Evolutionary conservation across 768 basidiomycete species (phyloP).

Genomic region (Collybia nuda): DNA sequence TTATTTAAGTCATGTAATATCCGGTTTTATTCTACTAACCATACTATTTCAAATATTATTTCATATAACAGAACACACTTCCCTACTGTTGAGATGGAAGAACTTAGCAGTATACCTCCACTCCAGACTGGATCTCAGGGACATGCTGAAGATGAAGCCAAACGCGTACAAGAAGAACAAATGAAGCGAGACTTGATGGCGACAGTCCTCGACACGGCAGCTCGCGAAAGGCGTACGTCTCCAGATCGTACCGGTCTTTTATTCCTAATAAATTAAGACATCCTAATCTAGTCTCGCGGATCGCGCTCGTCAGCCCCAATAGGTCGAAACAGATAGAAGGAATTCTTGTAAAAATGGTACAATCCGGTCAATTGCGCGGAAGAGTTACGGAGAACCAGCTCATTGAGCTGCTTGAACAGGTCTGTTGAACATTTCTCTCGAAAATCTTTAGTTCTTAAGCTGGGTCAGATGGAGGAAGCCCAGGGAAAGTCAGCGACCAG

Average conservation of each 20-base stretch:
- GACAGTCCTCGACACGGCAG: constrained; percentile 73
- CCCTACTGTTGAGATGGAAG: constrained; percentile 14
- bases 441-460: constrained; percentile 15
- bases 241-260: constrained; percentile 3
- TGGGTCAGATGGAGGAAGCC: constrained; percentile 51
- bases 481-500: constrained; percentile 46
- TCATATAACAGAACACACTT: too few species aligned
- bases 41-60: too few species aligned
- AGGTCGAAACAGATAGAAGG: constrained; percentile 79
- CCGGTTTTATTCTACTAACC: too few species aligned
- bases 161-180: constrained; percentile 68
- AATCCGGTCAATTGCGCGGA: constrained; percentile 76
- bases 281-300: constrained; percentile 67
- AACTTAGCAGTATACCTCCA: constrained; percentile 5
- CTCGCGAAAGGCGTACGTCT: constrained; percentile 75
- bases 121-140: constrained; percentile 3
- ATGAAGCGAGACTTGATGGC: constrained; percentile 76
- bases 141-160: constrained; percentile 49
- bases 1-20: too few species aligned
- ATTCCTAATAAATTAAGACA: constrained; percentile 2
- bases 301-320: constrained; percentile 82
- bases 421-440: constrained; percentile 22
- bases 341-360: constrained; percentile 80
- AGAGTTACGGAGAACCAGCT: constrained; percentile 79
- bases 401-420: constrained; percentile 86